Evolutionary conservation across 2,329 filamentous ascomycete species (phyloP).

Genomic region (Exophiala calicioides): DNA sequence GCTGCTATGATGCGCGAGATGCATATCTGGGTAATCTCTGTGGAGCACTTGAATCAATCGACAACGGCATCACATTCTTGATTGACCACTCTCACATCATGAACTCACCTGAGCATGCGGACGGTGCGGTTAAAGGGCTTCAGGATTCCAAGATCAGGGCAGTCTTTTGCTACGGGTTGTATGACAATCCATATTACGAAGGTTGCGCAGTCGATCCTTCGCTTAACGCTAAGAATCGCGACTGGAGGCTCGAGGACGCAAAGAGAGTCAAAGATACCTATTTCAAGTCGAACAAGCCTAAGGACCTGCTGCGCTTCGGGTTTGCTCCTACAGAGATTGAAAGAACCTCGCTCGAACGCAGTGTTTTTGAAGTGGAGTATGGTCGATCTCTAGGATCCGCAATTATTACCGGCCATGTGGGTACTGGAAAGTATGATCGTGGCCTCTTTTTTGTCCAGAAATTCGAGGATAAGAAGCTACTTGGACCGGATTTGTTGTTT

Average conservation of each 20-base stretch:
- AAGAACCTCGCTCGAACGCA: neutral
- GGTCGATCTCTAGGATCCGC: slow-evolving; percentile 12
- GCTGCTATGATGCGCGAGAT: slow-evolving; percentile 42
- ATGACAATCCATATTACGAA: neutral
- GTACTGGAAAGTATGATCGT: slow-evolving; percentile 10
- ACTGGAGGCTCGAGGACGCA: slow-evolving; percentile 5
- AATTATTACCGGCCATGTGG: slow-evolving; percentile 13
- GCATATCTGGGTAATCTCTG: slow-evolving; percentile 35
- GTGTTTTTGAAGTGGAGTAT: slow-evolving; percentile 10
- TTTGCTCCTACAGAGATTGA: neutral
- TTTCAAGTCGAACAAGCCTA: slow-evolving; percentile 2
- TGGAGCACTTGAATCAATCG: slow-evolving; percentile 17
- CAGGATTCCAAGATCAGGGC: slow-evolving; percentile 33
- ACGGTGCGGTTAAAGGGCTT: slow-evolving; percentile 32
- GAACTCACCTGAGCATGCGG: slow-evolving; percentile 33
- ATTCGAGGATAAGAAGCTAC: slow-evolving; percentile 12
- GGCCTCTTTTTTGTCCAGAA: slow-evolving; percentile 13
- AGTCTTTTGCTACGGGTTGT: slow-evolving; percentile 32
- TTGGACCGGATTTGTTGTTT: slow-evolving; percentile 17
- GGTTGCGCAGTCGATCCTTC: neutral
- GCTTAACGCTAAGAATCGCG: neutral
- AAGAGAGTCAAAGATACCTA: slow-evolving; percentile 1
- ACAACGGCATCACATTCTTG: slow-evolving; percentile 25
- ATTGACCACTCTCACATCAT: slow-evolving; percentile 38
- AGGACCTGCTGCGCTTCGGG: neutral